Conservation (phyloP, 106 monocot species). For the Phalaenopsis equestris region DNA sequence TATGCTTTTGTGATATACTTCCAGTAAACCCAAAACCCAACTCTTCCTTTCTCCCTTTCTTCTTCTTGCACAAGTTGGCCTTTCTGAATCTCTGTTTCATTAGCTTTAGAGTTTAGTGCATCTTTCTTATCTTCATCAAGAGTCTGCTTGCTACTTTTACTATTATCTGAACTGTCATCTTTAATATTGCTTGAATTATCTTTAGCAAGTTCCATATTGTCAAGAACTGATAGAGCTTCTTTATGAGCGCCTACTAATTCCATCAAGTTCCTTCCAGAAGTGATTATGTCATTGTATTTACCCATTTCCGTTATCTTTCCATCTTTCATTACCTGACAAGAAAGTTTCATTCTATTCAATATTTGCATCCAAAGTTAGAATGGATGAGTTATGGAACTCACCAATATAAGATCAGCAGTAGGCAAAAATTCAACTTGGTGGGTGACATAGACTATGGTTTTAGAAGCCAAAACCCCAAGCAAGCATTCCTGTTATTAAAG, state of each 20-base stretch:
- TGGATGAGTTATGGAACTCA: slow-evolving; percentile 18
- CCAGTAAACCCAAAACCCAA: slow-evolving; percentile 92
- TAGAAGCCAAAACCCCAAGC: slow-evolving; percentile 55
- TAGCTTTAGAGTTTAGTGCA: slow-evolving; percentile 27
- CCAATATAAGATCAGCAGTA: slow-evolving; percentile 88
- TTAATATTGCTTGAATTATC: slow-evolving; percentile 7
- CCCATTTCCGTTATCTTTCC: slow-evolving; percentile 78
- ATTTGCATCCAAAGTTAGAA: not conserved
- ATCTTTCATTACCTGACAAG: slow-evolving; percentile 58
- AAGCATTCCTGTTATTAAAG: slow-evolving; percentile 60
- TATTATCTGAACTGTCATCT: slow-evolving; percentile 10
- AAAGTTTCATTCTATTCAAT: not conserved
- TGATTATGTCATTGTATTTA: slow-evolving; percentile 72
- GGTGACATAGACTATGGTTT: slow-evolving; percentile 84
- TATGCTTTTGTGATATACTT: slow-evolving; percentile 69
- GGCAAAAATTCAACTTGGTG: slow-evolving; percentile 95
- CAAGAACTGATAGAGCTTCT: slow-evolving; percentile 50
- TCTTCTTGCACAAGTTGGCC: slow-evolving; percentile 85
- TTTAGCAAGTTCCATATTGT: slow-evolving; percentile 21
- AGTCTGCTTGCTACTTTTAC: not conserved
- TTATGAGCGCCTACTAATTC: slow-evolving; percentile 81
- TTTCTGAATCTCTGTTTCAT: slow-evolving; percentile 28
- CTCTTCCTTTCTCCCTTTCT: slow-evolving; percentile 93
- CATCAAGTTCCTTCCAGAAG: slow-evolving; percentile 72
- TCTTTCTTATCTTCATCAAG: slow-evolving; percentile 22